Evolutionary conservation across 116 monocot species (phyloP), one percentile per base, ranked within the genome.

Genomic region (Posidonia oceanica): DNA sequence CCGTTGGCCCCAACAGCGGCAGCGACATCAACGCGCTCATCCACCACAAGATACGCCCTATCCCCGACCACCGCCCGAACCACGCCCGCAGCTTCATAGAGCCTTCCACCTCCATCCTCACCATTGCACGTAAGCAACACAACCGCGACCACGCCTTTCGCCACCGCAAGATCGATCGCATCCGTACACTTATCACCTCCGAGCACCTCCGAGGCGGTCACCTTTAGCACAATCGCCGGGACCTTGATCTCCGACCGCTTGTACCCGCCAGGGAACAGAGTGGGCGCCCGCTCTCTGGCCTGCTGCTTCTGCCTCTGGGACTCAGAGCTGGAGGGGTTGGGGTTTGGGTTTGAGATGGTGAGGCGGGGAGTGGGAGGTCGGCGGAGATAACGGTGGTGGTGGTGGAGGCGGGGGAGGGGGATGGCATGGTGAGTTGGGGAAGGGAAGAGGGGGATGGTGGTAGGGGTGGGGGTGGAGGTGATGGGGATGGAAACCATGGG

Each of bases 1-100:
- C 96, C 96, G 54, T 82, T 82, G 29, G 91, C 96, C 3, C 89
- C 87, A 23, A 85, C 82, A 16, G 91, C 91, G 7, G 91, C 73
- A n/a, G 96, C 96, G 39, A 96, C 73, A 71, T 96, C 96, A 40
- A 91, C 96, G 4, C 96, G 75, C 81, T 96, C 96, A 12, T 85
- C 72, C 44, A 96, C 74, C 15, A 96, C 75, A 58, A 96, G 78
- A 77, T 85, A 91, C 57, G 96, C 96, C 53, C 91, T 75, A 53
- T 91, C 96, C 23, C 81, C 82, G 20, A 96, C 63, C 54, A 85
- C n/a, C 36, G 80, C 67, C 80, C 75, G 84, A 65, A 96, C 69
- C 21, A 72, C 67, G 17, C 86, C 83, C 16, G 91, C 91, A 4
- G 91, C 96, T 74, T 96, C 91, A 36, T 91, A 96, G 14, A 85